Conservation (phyloP, 73 alveolate genomes). For the Paramecium octaurelia region DNA sequence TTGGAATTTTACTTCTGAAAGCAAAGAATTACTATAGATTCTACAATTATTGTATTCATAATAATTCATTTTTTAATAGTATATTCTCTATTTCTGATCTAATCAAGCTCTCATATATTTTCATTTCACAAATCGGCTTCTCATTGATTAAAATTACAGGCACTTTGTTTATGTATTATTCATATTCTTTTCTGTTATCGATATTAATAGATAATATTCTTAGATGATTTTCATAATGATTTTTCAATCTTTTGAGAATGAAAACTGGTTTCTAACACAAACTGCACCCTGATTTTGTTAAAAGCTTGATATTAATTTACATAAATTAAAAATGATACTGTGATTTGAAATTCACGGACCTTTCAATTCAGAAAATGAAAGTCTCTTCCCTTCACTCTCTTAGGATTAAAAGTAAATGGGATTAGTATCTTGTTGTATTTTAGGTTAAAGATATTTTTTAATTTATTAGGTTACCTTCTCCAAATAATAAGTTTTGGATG, state of each 20-base stretch:
- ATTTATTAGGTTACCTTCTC: conserved; percentile 61
- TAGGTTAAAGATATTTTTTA: conserved; percentile 11
- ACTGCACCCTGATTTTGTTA: not conserved
- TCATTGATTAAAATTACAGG: conserved; percentile 34
- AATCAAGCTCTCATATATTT: not conserved
- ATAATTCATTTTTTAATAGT: not conserved
- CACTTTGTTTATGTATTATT: not conserved
- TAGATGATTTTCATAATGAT: not conserved
- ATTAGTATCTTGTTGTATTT: conserved; percentile 73
- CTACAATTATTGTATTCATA: not conserved
- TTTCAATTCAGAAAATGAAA: conserved; percentile 67
- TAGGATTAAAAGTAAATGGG: conserved; percentile 81
- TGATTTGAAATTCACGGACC: conserved; percentile 31
- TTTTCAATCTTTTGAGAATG: not conserved
- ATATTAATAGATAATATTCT: not conserved
- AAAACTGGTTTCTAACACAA: conserved; percentile 16
- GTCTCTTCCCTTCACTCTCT: conserved; percentile 78
- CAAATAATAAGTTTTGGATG: conserved; percentile 77
- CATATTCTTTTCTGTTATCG: not conserved
- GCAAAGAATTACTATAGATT: not conserved
- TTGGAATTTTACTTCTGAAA: no score
- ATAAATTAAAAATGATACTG: conserved; percentile 5
- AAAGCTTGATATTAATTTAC: not conserved
- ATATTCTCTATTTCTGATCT: not conserved
- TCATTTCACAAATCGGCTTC: not conserved